Base-by-base conservation (phyloP, 257 asterid species). In the Fraxinus cuspidata region DNA sequence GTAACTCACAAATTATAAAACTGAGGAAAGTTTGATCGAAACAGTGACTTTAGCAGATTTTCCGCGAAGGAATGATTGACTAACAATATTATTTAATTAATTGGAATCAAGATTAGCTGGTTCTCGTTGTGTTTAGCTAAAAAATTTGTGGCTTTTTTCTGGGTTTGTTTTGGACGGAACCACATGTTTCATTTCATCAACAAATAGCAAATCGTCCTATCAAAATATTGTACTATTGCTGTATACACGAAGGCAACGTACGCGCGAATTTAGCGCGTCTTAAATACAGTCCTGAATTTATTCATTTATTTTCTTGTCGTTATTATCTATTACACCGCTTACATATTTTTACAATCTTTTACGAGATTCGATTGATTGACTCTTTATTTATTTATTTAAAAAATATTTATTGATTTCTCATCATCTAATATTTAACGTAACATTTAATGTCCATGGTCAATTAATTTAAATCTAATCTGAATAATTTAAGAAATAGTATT, bases 1-100 rank as follows among this genome's bases (percentile, higher is more conserved):
- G 60, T 35, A 76, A 82, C 88, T 85, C 56, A 85, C 88, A 71
- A 84, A 79, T 80, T 79, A 81, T 23, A 63, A 63, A 63, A 63
- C 7, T 63, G 42, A 58, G n/a, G 80, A 85, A 71, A 42, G 77
- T 69, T 56, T 71, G 79, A 80, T 72, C 72, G 74, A 82, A 82
- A 81, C 67, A 56, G 40, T 80, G 74, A 79, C 40, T 49, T 60
- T 28, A 76, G 49, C 84, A 56, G 84, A 79, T 79, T 82, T 77
- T 80, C 71, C 78, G 82, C 74, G 23, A 49, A 53, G 68, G 75
- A 76, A 76, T 70, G 78, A 76, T 79, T 31, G 77, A 71, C 78
- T 74, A 51, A 23, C 34, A 35, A 23, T 21, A 63, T 27, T 23
- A 23, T 16, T 63, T 25, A 63, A 63, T 63, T 63, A 27, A 27